A percentile compares a stretch with the other conserved stretches of the same genome.
Conservation (phyloP, 768 basidiomycete species). For the Auricularia sp. region DNA sequence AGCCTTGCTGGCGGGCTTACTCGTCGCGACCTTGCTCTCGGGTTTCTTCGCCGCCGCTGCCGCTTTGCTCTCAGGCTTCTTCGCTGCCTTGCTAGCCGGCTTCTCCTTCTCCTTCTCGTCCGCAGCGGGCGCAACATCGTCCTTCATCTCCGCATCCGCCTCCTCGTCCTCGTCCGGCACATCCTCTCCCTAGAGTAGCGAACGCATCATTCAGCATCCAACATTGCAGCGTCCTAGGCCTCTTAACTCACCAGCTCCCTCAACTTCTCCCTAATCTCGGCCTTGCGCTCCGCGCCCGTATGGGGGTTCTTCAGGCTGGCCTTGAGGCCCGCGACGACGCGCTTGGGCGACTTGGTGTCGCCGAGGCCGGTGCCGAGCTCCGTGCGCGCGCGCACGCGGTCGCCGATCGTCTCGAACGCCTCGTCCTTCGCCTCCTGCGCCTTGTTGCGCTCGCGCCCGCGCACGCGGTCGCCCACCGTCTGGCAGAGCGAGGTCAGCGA, state of each 20-base stretch:
- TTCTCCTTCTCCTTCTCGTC: background rate
- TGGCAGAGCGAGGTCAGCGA: background rate
- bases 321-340: constrained; percentile 8
- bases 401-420: constrained; percentile 7
- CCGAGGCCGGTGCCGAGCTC: constrained; percentile 2
- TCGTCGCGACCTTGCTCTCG: no score
- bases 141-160: background rate
- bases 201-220: background rate
- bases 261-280: constrained; percentile 5
- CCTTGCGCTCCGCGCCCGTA: constrained; percentile 5
- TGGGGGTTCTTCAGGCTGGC: constrained; percentile 6
- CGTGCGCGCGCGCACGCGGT: constrained; percentile 6
- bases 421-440: constrained; percentile 8
- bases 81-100: background rate
- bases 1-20: no score
- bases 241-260: constrained; percentile 1
- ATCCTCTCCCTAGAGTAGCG: background rate
- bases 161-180: background rate
- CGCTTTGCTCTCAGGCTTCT: background rate
- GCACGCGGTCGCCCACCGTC: constrained; percentile 7
- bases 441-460: constrained; percentile 6
- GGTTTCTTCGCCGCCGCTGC: no score
- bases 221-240: no score
- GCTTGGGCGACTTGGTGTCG: constrained; percentile 7
- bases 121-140: background rate